A percentile compares a stretch with the other conserved stretches of the same genome.
These are phyloP conservation scores for Cyberlindnera americana DNA, from an alignment of 805 yeast genomes.

Conservation along the genomic window DNA sequence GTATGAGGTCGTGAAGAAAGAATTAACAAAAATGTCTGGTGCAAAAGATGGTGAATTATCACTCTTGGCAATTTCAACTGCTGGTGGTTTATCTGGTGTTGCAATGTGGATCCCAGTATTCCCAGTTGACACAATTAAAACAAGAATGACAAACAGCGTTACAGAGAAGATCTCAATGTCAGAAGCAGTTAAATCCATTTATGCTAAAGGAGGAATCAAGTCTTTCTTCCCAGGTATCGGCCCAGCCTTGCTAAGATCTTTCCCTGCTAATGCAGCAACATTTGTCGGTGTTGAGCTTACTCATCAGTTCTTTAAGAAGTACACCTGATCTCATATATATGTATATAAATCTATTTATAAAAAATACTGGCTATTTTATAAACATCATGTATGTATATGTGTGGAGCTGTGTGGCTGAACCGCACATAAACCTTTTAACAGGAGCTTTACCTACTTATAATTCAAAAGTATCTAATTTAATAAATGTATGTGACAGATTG, in stretches of 20 bases:
- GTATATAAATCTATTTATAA: slow-evolving; percentile 7
- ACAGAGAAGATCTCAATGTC: slow-evolving; percentile 48
- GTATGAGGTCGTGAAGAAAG: slow-evolving; percentile 74
- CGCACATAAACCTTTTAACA: too few species aligned
- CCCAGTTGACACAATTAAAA: slow-evolving; percentile 93
- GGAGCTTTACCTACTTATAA: too few species aligned
- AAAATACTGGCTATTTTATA: neutral
- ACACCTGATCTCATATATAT: slow-evolving; percentile 18
- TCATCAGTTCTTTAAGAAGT: slow-evolving; percentile 35
- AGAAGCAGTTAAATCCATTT: slow-evolving; percentile 65
- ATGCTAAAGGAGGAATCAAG: slow-evolving; percentile 72
- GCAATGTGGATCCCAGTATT: slow-evolving; percentile 96
- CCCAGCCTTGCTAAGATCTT: slow-evolving; percentile 88
- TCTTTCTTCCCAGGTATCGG: slow-evolving; percentile 98
- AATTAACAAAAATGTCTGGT: slow-evolving; percentile 41
- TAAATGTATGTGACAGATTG: too few species aligned
- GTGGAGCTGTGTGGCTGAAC: neutral
- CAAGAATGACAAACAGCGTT: slow-evolving; percentile 34
- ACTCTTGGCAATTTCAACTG: slow-evolving; percentile 70
- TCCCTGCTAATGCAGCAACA: slow-evolving; percentile 99
- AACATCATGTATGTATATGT: too few species aligned
- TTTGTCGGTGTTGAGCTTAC: slow-evolving; percentile 93
- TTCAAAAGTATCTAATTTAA: too few species aligned
- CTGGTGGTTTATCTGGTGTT: slow-evolving; percentile 96
- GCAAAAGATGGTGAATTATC: slow-evolving; percentile 55